These are phyloP conservation scores for Blastobotrys ciferrii DNA, from an alignment of 1,139 yeast genomes.

Conservation along the genomic window DNA sequence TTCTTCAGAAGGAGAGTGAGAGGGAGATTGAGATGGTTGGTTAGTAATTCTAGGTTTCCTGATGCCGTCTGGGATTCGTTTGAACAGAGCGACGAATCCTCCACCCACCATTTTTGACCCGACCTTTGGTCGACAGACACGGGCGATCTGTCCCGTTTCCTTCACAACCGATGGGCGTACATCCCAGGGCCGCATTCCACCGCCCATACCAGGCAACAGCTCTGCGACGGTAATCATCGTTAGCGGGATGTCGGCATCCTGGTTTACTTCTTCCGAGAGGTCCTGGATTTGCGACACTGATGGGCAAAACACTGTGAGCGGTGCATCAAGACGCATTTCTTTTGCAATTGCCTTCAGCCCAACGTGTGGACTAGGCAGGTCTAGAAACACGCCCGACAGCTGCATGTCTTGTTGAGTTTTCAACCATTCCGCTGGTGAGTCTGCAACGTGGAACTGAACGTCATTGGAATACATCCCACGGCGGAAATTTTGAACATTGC, in stretches of 20 bases:
- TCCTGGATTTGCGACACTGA: slow-evolving; percentile 44
- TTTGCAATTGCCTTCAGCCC: slow-evolving; percentile 37
- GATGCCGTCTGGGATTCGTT: slow-evolving; percentile 15
- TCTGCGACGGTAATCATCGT: slow-evolving; percentile 43
- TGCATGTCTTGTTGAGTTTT: slow-evolving; percentile 22
- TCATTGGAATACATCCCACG: slow-evolving; percentile 44
- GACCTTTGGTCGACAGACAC: slow-evolving; percentile 49
- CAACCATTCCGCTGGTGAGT: slow-evolving; percentile 45
- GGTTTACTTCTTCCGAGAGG: slow-evolving; percentile 36
- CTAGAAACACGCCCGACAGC: slow-evolving; percentile 43
- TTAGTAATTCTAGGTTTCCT: not conserved
- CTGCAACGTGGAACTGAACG: slow-evolving; percentile 44
- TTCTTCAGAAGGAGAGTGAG: not conserved
- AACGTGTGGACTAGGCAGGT: slow-evolving; percentile 43
- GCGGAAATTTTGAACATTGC: slow-evolving; percentile 39
- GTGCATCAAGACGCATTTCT: slow-evolving; percentile 41
- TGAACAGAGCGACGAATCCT: slow-evolving; percentile 44
- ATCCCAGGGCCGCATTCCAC: slow-evolving; percentile 37
- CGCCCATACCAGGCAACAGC: slow-evolving; percentile 46
- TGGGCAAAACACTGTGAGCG: slow-evolving; percentile 46
- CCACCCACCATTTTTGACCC: slow-evolving; percentile 47
- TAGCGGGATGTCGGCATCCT: slow-evolving; percentile 33
- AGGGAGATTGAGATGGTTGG: not conserved
- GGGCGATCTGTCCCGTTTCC: slow-evolving; percentile 41
- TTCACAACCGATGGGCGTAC: slow-evolving; percentile 39